These are phyloP conservation scores for Candida endomychidarum DNA, from an alignment of 805 yeast species.

Conservation along the genomic window DNA sequence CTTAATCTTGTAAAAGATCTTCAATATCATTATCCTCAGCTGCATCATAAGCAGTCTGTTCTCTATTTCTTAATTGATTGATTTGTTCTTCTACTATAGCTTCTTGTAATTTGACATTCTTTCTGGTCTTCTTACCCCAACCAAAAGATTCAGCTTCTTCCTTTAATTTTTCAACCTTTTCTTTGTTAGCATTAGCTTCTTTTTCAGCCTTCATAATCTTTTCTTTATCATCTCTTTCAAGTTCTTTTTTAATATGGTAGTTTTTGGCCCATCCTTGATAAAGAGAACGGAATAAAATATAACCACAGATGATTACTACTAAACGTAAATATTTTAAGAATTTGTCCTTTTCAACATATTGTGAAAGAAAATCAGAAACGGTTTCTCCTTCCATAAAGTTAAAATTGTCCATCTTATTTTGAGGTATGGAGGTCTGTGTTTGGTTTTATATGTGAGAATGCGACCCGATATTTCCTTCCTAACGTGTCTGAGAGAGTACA, in stretches of 20 bases:
- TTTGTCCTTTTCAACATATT: conserved; percentile 38
- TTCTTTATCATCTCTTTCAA: conserved; percentile 47
- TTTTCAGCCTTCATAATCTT: conserved; percentile 36
- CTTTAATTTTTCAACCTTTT: conserved; percentile 27
- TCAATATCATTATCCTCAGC: conserved; percentile 67
- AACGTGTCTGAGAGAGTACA: too few relatives aligned
- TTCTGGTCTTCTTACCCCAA: conserved; percentile 78
- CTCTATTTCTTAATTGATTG: conserved; percentile 37
- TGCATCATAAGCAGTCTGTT: conserved; percentile 46
- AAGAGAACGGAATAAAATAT: conserved; percentile 56
- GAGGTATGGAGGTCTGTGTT: too few relatives aligned
- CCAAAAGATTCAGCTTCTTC: conserved; percentile 57
- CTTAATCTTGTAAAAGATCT: conserved; percentile 60
- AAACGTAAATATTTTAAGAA: conserved; percentile 48
- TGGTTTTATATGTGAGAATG: too few relatives aligned
- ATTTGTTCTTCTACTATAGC: conserved; percentile 49
- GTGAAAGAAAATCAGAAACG: conserved; percentile 32
- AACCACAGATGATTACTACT: conserved; percentile 59
- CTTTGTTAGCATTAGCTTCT: conserved; percentile 36
- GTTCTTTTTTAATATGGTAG: conserved; percentile 48
- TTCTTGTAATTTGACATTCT: conserved; percentile 54
- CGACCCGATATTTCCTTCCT: too few relatives aligned
- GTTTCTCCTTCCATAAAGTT: conserved; percentile 8
- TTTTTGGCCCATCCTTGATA: conserved; percentile 57
- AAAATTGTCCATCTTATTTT: too few relatives aligned